Conservation (phyloP, 169 alveolate genomes). For the Babesia gibsoni region DNA sequence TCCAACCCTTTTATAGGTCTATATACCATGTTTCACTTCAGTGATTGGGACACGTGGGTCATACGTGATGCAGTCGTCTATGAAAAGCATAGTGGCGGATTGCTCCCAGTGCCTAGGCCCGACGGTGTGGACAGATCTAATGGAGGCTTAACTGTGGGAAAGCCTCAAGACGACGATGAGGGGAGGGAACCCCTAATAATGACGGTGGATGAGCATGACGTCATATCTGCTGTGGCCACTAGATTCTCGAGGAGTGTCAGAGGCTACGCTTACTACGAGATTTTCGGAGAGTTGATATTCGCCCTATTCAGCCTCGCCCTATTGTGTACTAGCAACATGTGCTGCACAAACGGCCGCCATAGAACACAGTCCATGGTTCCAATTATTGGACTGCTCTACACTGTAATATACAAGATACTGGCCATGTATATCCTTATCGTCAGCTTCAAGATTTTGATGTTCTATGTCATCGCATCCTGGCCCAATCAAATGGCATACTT, state of each 20-base stretch:
- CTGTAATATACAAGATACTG: slow-evolving; percentile 44
- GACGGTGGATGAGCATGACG: neutral
- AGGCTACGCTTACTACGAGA: slow-evolving; percentile 44
- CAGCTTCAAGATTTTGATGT: slow-evolving; percentile 25
- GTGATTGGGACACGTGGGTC: slow-evolving; percentile 34
- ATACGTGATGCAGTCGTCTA: neutral
- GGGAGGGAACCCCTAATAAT: too few relatives aligned
- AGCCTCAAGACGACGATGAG: too few relatives aligned
- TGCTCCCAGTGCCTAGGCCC: too few relatives aligned
- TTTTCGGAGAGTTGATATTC: slow-evolving; percentile 56
- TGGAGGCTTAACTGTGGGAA: neutral
- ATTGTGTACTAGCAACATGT: slow-evolving; percentile 36
- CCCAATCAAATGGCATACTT: neutral
- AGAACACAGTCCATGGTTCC: slow-evolving; percentile 52
- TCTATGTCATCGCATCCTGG: slow-evolving; percentile 11
- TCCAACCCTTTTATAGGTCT: slow-evolving; percentile 56
- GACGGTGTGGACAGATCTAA: neutral
- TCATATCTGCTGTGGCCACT: slow-evolving; percentile 5
- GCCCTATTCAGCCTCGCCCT: slow-evolving; percentile 47
- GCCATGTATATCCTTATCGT: slow-evolving; percentile 42
- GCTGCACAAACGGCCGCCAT: slow-evolving; percentile 37
- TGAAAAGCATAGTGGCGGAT: neutral
- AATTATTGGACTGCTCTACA: slow-evolving; percentile 34
- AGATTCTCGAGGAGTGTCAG: slow-evolving; percentile 3
- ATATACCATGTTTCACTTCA: slow-evolving; percentile 46